A percentile compares a stretch with the other conserved stretches of the same genome.
Evolutionary conservation across 179 eudicot genomes (phyloP).

Genomic region (Gypsophila paniculata): DNA sequence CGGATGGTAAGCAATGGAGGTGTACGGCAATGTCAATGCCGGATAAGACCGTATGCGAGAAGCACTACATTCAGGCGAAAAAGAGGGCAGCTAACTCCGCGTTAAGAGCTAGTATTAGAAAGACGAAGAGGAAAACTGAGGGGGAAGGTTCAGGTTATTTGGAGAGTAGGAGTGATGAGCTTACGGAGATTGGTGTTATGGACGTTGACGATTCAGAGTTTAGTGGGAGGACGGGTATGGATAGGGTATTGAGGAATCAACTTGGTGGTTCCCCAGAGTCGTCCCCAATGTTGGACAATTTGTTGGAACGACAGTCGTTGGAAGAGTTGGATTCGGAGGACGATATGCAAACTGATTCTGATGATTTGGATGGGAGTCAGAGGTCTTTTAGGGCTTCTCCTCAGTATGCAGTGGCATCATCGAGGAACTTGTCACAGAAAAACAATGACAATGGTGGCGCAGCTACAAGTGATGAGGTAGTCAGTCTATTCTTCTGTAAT

Average conservation of each 20-base stretch:
- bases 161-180: slow-evolving; percentile 87
- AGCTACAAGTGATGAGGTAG: slow-evolving; percentile 56
- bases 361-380: slow-evolving; percentile 48
- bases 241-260: slow-evolving; percentile 37
- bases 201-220: slow-evolving; percentile 42
- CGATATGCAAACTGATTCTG: slow-evolving; percentile 49
- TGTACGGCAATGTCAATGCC: slow-evolving; percentile 99
- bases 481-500: not conserved
- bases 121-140: slow-evolving; percentile 57
- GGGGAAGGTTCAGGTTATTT: slow-evolving; percentile 56
- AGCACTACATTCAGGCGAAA: slow-evolving; percentile 95
- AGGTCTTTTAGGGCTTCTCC: slow-evolving; percentile 49
- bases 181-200: slow-evolving; percentile 44
- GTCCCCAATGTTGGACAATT: slow-evolving; percentile 35
- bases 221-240: slow-evolving; percentile 43
- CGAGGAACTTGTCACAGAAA: slow-evolving; percentile 46
- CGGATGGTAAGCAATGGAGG: slow-evolving; percentile 99
- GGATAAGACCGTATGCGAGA: slow-evolving; percentile 94
- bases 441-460: slow-evolving; percentile 40
- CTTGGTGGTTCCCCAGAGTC: slow-evolving; percentile 52
- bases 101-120: slow-evolving; percentile 74
- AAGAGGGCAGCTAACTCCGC: slow-evolving; percentile 98
- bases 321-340: slow-evolving; percentile 36
- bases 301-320: slow-evolving; percentile 33
- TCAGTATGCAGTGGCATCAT: slow-evolving; percentile 44